Conservation (phyloP, 768 basidiomycete species). For the Russula abietina region DNA sequence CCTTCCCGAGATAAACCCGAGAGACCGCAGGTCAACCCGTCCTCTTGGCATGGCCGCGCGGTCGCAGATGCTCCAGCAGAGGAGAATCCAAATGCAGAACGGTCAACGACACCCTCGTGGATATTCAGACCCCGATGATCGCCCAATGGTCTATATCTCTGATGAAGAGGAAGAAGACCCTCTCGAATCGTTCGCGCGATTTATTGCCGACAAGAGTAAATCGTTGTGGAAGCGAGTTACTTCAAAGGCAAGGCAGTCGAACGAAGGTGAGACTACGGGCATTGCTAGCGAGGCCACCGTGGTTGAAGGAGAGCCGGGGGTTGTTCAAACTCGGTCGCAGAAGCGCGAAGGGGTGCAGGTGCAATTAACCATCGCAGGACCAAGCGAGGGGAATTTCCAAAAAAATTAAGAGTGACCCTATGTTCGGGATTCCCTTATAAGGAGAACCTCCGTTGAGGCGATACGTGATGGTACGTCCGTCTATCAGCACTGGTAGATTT, state of each 20-base stretch:
- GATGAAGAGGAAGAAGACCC: slow-evolving; percentile 18
- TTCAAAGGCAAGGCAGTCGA: slow-evolving; percentile 10
- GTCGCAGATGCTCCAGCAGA: slow-evolving; percentile 32
- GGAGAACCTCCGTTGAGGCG: background rate
- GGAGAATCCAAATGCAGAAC: slow-evolving; percentile 14
- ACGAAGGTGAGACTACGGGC: background rate
- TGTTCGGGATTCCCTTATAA: background rate
- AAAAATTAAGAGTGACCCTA: too few relatives aligned
- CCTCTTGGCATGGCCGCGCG: slow-evolving; percentile 36
- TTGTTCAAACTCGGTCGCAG: background rate
- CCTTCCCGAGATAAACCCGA: slow-evolving; percentile 31
- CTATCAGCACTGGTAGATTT: background rate
- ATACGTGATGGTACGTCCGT: slow-evolving; percentile 2
- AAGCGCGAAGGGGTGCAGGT: background rate
- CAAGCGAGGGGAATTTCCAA: background rate
- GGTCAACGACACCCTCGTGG: background rate
- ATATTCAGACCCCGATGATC: slow-evolving; percentile 14
- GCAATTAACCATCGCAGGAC: too few relatives aligned
- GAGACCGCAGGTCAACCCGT: slow-evolving; percentile 30
- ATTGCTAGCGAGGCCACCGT: background rate
- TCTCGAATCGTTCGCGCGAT: slow-evolving; percentile 17
- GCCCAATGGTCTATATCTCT: background rate
- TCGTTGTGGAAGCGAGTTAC: slow-evolving; percentile 19
- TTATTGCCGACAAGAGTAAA: slow-evolving; percentile 22
- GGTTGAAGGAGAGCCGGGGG: background rate